Conservation (phyloP, 1,284 basidiomycete species). For the Mycena citricolor region DNA sequence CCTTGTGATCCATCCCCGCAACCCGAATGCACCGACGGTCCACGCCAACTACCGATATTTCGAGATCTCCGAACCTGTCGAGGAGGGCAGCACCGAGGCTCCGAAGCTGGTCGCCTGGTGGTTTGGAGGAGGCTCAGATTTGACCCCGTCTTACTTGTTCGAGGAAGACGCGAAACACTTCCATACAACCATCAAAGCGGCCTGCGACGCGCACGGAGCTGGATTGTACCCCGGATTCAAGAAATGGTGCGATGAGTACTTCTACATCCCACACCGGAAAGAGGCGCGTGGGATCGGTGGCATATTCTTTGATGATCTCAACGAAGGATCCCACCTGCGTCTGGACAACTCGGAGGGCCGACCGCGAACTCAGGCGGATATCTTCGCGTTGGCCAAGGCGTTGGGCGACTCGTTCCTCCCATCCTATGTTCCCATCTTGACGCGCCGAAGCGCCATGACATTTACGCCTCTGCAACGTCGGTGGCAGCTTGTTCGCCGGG, state of each 20-base stretch:
- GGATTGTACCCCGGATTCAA: constrained; percentile 84
- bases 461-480: constrained; percentile 70
- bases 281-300: constrained; percentile 93
- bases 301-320: constrained; percentile 94
- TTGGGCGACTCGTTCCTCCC: constrained; percentile 83
- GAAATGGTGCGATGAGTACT: constrained; percentile 97
- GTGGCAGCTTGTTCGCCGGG: constrained; percentile 89
- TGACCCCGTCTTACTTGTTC: constrained; percentile 94
- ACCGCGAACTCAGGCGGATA: constrained; percentile 58
- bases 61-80: constrained; percentile 71
- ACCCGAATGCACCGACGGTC: constrained; percentile 89
- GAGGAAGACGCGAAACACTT: constrained; percentile 88
- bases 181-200: constrained; percentile 76
- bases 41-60: constrained; percentile 99
- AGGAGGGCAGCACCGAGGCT: constrained; percentile 33
- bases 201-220: constrained; percentile 74
- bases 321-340: constrained; percentile 55
- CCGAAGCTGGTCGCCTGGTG: constrained; percentile 85
- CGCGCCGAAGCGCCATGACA: constrained; percentile 50
- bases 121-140: constrained; percentile 97
- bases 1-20: constrained; percentile 91
- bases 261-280: constrained; percentile 88
- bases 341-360: constrained; percentile 51
- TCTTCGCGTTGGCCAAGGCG: constrained; percentile 74
- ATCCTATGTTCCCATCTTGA: constrained; percentile 84